Evolutionary conservation across 2,329 filamentous ascomycete genomes (phyloP).

Genomic region (Fusarium sp.): DNA sequence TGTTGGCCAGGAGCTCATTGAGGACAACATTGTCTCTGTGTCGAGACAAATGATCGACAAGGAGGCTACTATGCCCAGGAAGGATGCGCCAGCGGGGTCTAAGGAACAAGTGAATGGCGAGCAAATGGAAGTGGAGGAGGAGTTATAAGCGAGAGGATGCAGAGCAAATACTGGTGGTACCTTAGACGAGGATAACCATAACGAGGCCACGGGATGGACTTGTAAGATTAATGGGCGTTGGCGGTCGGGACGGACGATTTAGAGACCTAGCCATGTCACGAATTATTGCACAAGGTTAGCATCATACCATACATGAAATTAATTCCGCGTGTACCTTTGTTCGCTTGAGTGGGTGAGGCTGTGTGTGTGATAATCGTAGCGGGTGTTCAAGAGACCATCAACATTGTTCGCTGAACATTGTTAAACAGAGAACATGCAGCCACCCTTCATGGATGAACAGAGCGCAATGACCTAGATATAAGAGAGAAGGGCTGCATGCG

Average conservation of each 20-base stretch:
- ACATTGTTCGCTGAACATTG: neutral
- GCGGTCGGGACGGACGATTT: conserved; percentile 45
- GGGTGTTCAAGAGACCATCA: conserved; percentile 3
- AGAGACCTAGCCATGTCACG: conserved; percentile 43
- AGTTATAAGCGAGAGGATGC: conserved; percentile 48
- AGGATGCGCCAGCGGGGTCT: conserved; percentile 61
- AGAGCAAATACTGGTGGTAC: neutral
- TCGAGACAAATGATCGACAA: conserved; percentile 99
- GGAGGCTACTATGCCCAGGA: conserved; percentile 90
- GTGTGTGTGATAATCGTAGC: neutral
- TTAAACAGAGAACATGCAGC: conserved; percentile 4
- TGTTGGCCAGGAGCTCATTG: conserved; percentile 94
- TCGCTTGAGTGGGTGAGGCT: neutral
- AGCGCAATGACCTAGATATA: neutral
- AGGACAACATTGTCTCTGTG: conserved; percentile 99
- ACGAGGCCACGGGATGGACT: conserved; percentile 41
- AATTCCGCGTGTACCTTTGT: conserved; percentile 25
- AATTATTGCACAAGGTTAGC: conserved; percentile 39
- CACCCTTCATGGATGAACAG: neutral
- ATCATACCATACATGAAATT: conserved; percentile 39
- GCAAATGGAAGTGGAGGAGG: conserved; percentile 78
- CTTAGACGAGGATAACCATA: conserved; percentile 22
- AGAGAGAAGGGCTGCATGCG: neutral
- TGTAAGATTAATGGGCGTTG: conserved; percentile 51
- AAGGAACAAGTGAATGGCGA: conserved; percentile 66